phyloP scores from a whole-genome alignment of 1,139 yeast species.

The Nadsonia commutata region DNA sequence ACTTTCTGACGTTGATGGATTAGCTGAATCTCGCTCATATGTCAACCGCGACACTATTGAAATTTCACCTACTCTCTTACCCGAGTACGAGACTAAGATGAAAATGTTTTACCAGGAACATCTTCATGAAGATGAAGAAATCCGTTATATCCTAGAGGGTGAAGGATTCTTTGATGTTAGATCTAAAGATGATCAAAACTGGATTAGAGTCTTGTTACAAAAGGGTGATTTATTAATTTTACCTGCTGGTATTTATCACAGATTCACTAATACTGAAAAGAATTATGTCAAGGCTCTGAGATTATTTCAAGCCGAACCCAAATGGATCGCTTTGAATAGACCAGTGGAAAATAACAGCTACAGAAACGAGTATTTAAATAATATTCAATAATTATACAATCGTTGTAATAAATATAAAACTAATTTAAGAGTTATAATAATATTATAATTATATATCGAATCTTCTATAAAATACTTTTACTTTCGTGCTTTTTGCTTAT shows the following conservation, averaged over 20 bases:
- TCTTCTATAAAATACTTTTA: no score
- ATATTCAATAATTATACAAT: neutral
- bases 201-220: conserved; percentile 63
- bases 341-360: conserved; percentile 33
- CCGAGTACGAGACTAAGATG: conserved; percentile 52
- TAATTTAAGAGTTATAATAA: no score
- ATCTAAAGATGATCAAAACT: conserved; percentile 38
- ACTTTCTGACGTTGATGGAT: conserved; percentile 41
- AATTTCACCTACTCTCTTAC: conserved; percentile 47
- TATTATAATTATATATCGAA: no score
- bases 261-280: conserved; percentile 58
- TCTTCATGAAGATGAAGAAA: conserved; percentile 94
- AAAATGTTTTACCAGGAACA: conserved; percentile 70
- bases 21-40: conserved; percentile 60
- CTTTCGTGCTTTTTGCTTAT: no score
- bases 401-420: no score
- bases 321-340: conserved; percentile 83
- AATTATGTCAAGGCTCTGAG: conserved; percentile 66
- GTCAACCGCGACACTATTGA: conserved; percentile 64
- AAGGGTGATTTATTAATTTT: conserved; percentile 45
- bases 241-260: conserved; percentile 89
- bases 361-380: conserved; percentile 28
- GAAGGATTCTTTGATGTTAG: conserved; percentile 88
- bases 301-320: conserved; percentile 86
- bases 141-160: conserved; percentile 78